Conservation (phyloP, 768 basidiomycete genomes). For the Agrocybe pediades region DNA sequence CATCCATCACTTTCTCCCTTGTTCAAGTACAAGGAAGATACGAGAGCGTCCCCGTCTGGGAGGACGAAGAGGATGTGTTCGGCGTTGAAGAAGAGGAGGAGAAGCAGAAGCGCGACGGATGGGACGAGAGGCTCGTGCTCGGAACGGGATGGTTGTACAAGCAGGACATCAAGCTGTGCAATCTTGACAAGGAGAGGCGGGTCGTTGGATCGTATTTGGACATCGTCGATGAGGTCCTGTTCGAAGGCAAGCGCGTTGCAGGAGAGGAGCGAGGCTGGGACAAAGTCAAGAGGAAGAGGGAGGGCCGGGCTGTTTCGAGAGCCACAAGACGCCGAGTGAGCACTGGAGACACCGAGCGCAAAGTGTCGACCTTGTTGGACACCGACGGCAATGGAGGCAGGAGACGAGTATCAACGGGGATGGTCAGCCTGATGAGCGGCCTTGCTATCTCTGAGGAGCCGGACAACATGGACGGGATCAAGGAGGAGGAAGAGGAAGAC, state of each 20-base stretch:
- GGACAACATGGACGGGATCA: conserved; percentile 48
- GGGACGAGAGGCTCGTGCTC: conserved; percentile 82
- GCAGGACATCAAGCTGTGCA: conserved; percentile 57
- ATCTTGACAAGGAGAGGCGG: conserved; percentile 57
- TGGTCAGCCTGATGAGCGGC: conserved; percentile 53
- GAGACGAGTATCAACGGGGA: conserved; percentile 61
- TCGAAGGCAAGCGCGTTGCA: conserved; percentile 56
- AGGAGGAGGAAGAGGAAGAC: conserved; percentile 39
- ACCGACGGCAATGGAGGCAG: conserved; percentile 28
- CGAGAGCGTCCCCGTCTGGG: conserved; percentile 79
- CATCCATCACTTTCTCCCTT: conserved; percentile 67
- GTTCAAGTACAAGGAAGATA: conserved; percentile 68
- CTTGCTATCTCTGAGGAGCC: conserved; percentile 59
- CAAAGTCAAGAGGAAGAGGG: conserved; percentile 46
- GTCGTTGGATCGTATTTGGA: conserved; percentile 67
- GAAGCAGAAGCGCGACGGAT: conserved; percentile 66
- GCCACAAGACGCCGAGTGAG: conserved; percentile 51
- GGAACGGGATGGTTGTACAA: conserved; percentile 84
- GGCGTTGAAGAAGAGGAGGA: conserved; percentile 42
- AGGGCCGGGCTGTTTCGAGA: conserved; percentile 44
- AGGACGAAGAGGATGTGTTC: conserved; percentile 59
- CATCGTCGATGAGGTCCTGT: conserved; percentile 79
- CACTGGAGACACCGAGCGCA: conserved; percentile 37
- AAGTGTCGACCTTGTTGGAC: conserved; percentile 17
- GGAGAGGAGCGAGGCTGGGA: conserved; percentile 51